A percentile compares a stretch with the other conserved stretches of the same genome.
phyloP scores from a whole-genome alignment of 768 basidiomycete genomes.

The Russula ochroleuca region DNA sequence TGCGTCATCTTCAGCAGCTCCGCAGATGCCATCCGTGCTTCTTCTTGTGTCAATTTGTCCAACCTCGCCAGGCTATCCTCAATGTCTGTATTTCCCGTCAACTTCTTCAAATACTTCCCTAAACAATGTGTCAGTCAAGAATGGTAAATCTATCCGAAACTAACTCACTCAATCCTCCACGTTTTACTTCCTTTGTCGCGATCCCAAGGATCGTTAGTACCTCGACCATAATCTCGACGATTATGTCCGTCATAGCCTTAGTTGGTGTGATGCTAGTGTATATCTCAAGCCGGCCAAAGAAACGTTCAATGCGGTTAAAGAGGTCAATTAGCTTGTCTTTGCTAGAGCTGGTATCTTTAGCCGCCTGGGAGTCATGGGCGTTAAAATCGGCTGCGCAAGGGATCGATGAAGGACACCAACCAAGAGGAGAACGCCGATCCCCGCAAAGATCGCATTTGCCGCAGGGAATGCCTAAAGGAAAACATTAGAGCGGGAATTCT shows the following conservation, averaged over 20 bases:
- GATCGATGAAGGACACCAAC: not conserved
- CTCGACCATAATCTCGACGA: not conserved
- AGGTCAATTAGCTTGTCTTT: not conserved
- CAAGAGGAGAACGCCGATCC: not conserved
- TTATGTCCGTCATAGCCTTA: not conserved
- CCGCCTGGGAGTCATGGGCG: not conserved
- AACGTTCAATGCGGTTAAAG: not conserved
- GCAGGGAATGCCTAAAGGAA: not conserved
- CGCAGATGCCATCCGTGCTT: not conserved
- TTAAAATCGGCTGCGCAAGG: not conserved
- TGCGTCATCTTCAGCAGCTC: not conserved
- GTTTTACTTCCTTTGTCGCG: not conserved
- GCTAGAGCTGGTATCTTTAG: not conserved
- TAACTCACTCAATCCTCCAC: not conserved
- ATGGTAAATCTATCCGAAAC: not conserved
- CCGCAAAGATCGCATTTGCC: not conserved
- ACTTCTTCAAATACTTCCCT: not conserved
- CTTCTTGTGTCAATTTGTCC: slow-evolving; percentile 3
- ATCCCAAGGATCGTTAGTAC: not conserved
- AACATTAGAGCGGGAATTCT: not conserved
- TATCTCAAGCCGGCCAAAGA: not conserved
- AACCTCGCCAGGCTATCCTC: not conserved
- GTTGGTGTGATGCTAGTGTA: not conserved
- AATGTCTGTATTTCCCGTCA: not conserved
- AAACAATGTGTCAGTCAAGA: not conserved